These are phyloP conservation scores for Globisporangium ultimum DNA, from an alignment of 352 stramenopile species.

Conservation along the genomic window DNA sequence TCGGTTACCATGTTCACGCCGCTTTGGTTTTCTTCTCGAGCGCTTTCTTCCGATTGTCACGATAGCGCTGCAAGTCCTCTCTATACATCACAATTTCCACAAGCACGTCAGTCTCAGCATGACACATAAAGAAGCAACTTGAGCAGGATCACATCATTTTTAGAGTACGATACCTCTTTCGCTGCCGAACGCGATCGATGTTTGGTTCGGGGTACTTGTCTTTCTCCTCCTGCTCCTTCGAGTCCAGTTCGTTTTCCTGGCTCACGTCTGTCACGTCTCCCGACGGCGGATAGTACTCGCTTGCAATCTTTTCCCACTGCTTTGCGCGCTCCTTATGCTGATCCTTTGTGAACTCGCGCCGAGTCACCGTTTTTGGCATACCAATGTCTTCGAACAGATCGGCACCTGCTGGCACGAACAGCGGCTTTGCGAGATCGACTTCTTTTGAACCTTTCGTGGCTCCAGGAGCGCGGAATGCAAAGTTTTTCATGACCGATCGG, in stretches of 20 bases:
- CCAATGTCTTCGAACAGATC: slow-evolving; percentile 80
- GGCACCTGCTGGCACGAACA: slow-evolving; percentile 68
- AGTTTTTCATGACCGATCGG: slow-evolving; percentile 55
- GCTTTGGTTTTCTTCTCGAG: slow-evolving; percentile 50
- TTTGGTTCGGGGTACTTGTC: slow-evolving; percentile 57
- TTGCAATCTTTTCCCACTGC: slow-evolving; percentile 65
- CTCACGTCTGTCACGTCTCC: slow-evolving; percentile 27
- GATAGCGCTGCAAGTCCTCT: slow-evolving; percentile 68
- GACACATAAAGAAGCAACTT: too few relatives aligned
- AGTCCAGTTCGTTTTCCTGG: slow-evolving; percentile 21
- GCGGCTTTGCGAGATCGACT: slow-evolving; percentile 52
- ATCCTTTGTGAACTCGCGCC: slow-evolving; percentile 44
- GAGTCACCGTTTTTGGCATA: slow-evolving; percentile 43
- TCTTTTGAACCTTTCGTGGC: slow-evolving; percentile 53
- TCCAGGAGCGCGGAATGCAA: slow-evolving; percentile 48
- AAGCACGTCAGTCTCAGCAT: neutral
- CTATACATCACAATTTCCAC: slow-evolving; percentile 16
- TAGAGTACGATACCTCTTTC: slow-evolving; percentile 38
- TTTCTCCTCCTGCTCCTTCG: slow-evolving; percentile 26
- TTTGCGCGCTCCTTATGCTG: slow-evolving; percentile 59
- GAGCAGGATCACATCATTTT: too few relatives aligned
- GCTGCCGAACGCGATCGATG: slow-evolving; percentile 66
- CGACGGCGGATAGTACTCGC: slow-evolving; percentile 59
- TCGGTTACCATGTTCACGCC: slow-evolving; percentile 3
- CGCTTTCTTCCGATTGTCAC: slow-evolving; percentile 49